Conservation (phyloP, 257 asterid species). For the Sherardia arvensis region DNA sequence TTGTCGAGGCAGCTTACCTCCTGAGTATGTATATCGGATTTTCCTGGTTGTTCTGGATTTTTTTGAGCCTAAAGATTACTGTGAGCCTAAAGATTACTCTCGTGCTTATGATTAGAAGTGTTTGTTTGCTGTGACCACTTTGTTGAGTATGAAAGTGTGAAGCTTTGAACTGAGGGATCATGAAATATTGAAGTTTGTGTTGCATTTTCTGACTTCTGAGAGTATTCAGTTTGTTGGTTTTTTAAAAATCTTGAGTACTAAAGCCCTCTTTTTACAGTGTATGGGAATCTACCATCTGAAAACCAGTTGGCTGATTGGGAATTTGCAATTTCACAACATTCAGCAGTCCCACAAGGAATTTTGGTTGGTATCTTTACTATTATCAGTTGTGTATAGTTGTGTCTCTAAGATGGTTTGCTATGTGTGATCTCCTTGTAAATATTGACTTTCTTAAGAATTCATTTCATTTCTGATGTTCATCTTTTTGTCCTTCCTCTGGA, state of each 20-base stretch:
- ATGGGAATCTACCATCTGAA: constrained; percentile 85
- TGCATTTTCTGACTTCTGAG: not conserved
- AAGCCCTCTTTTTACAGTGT: constrained; percentile 42
- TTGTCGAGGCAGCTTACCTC: constrained; percentile 90
- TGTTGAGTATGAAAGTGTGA: not conserved
- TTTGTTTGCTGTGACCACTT: not conserved
- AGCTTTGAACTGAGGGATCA: not conserved
- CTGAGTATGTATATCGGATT: constrained; percentile 52
- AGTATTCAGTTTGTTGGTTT: not conserved
- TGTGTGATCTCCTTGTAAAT: not conserved
- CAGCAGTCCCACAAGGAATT: constrained; percentile 47
- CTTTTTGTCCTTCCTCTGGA: not conserved
- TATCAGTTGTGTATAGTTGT: not conserved
- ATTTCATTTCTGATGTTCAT: not conserved
- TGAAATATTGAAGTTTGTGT: not conserved
- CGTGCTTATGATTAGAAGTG: not conserved
- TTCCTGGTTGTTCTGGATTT: not conserved
- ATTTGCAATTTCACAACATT: constrained; percentile 84
- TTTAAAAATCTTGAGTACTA: not conserved
- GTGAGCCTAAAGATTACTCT: not conserved
- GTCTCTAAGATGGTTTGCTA: not conserved
- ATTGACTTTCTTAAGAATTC: not conserved
- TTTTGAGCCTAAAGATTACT: not conserved
- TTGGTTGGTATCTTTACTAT: constrained; percentile 21
- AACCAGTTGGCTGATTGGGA: constrained; percentile 89